Evolutionary conservation across 1,139 yeast genomes (phyloP).

Genomic region (Blastobotrys malaysiensis): DNA sequence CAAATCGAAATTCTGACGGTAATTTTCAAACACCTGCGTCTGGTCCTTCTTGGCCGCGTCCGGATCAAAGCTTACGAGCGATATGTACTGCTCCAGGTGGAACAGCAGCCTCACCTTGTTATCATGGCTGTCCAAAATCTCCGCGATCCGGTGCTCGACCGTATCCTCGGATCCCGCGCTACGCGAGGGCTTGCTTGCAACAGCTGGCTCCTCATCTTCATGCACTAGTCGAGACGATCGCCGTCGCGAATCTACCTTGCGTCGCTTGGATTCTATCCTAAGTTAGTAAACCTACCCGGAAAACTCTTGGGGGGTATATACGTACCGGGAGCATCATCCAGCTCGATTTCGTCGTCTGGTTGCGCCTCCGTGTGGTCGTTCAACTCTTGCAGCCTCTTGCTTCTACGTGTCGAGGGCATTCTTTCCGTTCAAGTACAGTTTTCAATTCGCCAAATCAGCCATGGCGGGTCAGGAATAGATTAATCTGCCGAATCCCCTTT

Average conservation of each 20-base stretch:
- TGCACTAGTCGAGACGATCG: not conserved
- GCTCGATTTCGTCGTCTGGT: not conserved
- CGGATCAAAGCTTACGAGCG: slow-evolving; percentile 60
- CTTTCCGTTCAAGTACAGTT: not conserved
- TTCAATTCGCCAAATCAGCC: not conserved
- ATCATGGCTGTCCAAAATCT: slow-evolving; percentile 44
- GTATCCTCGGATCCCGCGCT: slow-evolving; percentile 5
- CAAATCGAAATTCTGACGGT: slow-evolving; percentile 31
- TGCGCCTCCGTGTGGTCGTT: not conserved
- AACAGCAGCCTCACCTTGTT: slow-evolving; percentile 45
- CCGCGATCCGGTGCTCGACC: slow-evolving; percentile 18
- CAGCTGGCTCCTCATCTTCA: not conserved
- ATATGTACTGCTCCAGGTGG: slow-evolving; percentile 54
- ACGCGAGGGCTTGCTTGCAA: not conserved
- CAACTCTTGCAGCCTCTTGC: not conserved
- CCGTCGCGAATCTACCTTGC: slow-evolving; percentile 11
- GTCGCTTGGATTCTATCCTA: slow-evolving; percentile 12
- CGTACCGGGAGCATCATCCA: slow-evolving; percentile 4
- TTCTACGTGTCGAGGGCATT: not conserved
- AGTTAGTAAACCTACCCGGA: slow-evolving; percentile 1
- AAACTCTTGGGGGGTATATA: no score
- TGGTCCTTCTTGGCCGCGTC: slow-evolving; percentile 42
- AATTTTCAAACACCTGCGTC: slow-evolving; percentile 36
- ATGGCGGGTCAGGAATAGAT: not conserved
- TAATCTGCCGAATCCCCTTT: not conserved